These are phyloP conservation scores for Cucurbita argyrosperma DNA, from an alignment of 306 rosid genomes.

Conservation along the genomic window DNA sequence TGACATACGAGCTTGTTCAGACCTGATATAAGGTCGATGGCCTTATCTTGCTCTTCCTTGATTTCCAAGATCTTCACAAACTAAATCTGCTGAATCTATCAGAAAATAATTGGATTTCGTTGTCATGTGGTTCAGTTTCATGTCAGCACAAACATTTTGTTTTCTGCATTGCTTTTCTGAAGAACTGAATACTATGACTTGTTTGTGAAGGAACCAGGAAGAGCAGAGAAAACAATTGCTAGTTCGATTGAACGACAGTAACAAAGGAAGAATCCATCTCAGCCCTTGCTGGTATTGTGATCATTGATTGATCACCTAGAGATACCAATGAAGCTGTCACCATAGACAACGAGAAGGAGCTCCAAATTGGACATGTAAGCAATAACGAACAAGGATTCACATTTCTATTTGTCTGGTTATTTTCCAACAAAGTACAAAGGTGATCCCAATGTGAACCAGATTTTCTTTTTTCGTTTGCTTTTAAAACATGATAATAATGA, in stretches of 20 bases:
- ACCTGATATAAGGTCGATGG: slow-evolving; percentile 57
- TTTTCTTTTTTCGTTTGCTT: neutral
- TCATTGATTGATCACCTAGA: too few relatives aligned
- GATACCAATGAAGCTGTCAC: slow-evolving; percentile 12
- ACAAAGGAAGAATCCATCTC: slow-evolving; percentile 7
- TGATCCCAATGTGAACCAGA: neutral
- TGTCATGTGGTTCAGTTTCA: slow-evolving; percentile 49
- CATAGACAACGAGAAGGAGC: slow-evolving; percentile 72
- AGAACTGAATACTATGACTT: neutral
- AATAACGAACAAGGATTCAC: neutral
- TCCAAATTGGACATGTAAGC: slow-evolving; percentile 49
- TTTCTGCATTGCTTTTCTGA: neutral
- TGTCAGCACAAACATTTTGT: slow-evolving; percentile 16
- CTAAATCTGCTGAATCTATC: slow-evolving; percentile 23
- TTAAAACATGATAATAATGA: neutral
- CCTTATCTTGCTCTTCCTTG: slow-evolving; percentile 36
- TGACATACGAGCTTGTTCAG: slow-evolving; percentile 47
- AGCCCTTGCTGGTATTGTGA: slow-evolving; percentile 21
- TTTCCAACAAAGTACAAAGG: neutral
- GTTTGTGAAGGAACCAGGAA: slow-evolving; percentile 48
- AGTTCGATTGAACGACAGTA: slow-evolving; percentile 57
- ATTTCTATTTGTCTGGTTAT: neutral
- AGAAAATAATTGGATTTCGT: slow-evolving; percentile 29
- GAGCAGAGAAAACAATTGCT: slow-evolving; percentile 68
- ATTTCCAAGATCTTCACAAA: slow-evolving; percentile 32